phyloP scores from a whole-genome alignment of 2,329 filamentous ascomycete genomes.

The Trichophyton equinum region DNA sequence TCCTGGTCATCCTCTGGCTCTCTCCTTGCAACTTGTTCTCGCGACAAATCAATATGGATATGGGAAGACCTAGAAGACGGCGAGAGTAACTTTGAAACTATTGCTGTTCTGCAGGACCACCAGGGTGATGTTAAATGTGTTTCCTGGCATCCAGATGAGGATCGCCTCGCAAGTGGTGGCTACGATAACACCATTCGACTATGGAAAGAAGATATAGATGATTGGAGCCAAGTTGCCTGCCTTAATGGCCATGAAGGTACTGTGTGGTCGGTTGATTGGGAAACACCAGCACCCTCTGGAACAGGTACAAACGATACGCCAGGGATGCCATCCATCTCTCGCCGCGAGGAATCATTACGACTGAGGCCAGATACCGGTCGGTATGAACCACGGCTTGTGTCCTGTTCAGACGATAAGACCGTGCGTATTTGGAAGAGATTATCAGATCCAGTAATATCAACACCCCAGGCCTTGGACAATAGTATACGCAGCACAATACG shows the following conservation, averaged over 20 bases:
- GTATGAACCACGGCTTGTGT: slow-evolving; percentile 50
- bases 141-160: slow-evolving; percentile 70
- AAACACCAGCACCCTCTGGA: slow-evolving; percentile 19
- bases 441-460: slow-evolving; percentile 34
- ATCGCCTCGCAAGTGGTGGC: slow-evolving; percentile 76
- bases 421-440: slow-evolving; percentile 66
- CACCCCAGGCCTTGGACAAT: slow-evolving; percentile 31
- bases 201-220: slow-evolving; percentile 82
- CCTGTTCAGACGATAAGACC: slow-evolving; percentile 72
- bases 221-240: slow-evolving; percentile 82
- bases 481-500: slow-evolving; percentile 80
- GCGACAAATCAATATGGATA: slow-evolving; percentile 94
- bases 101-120: slow-evolving; percentile 89
- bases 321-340: slow-evolving; percentile 11
- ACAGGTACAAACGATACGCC: not conserved
- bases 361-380: not conserved
- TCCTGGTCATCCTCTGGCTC: slow-evolving; percentile 52
- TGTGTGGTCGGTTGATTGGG: slow-evolving; percentile 75
- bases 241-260: slow-evolving; percentile 72
- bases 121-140: slow-evolving; percentile 92
- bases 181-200: slow-evolving; percentile 87
- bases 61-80: slow-evolving; percentile 85
- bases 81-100: slow-evolving; percentile 92
- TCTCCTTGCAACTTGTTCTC: slow-evolving; percentile 76
- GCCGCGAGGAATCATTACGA: slow-evolving; percentile 11